Conservation (phyloP, 306 rosid genomes). For the Datisca glomerata region DNA sequence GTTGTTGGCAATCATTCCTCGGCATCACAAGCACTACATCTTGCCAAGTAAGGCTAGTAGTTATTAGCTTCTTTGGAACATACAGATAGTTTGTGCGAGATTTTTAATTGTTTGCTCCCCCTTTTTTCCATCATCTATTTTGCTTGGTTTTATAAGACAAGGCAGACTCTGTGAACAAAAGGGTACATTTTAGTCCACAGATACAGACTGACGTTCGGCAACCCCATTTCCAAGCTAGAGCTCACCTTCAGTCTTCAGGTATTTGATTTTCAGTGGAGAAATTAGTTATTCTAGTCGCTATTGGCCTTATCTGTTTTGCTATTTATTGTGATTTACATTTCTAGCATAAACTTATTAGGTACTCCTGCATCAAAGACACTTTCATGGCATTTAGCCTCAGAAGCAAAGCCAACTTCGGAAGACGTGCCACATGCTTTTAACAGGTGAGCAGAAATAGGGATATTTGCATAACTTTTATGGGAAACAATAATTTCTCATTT, state of each 20-base stretch:
- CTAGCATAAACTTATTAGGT: too few species aligned
- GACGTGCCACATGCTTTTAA: slow-evolving; percentile 30
- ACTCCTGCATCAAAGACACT: slow-evolving; percentile 62
- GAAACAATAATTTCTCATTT: not conserved
- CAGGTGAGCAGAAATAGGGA: slow-evolving; percentile 25
- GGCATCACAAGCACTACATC: slow-evolving; percentile 92
- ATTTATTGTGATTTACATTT: too few species aligned
- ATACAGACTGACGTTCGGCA: slow-evolving; percentile 41
- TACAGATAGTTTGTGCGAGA: slow-evolving; percentile 4
- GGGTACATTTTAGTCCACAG: slow-evolving; percentile 66
- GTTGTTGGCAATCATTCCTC: slow-evolving; percentile 60
- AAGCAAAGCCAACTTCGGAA: slow-evolving; percentile 66
- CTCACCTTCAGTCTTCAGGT: slow-evolving; percentile 72
- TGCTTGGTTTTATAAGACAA: slow-evolving; percentile 3
- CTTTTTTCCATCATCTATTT: slow-evolving; percentile 10
- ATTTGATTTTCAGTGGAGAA: slow-evolving; percentile 14
- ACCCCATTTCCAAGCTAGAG: slow-evolving; percentile 43
- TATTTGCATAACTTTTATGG: not conserved
- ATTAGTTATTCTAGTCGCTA: too few species aligned
- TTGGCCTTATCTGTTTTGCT: too few species aligned
- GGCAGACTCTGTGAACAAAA: slow-evolving; percentile 58
- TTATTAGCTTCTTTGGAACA: slow-evolving; percentile 19
- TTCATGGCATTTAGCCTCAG: slow-evolving; percentile 95
- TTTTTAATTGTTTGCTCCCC: not conserved
- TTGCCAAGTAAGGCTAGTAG: slow-evolving; percentile 44